A percentile compares a stretch with the other conserved stretches of the same genome.
These are phyloP conservation scores for Dipteronia dyeriana DNA, from an alignment of 345 rosid species.

Conservation along the genomic window DNA sequence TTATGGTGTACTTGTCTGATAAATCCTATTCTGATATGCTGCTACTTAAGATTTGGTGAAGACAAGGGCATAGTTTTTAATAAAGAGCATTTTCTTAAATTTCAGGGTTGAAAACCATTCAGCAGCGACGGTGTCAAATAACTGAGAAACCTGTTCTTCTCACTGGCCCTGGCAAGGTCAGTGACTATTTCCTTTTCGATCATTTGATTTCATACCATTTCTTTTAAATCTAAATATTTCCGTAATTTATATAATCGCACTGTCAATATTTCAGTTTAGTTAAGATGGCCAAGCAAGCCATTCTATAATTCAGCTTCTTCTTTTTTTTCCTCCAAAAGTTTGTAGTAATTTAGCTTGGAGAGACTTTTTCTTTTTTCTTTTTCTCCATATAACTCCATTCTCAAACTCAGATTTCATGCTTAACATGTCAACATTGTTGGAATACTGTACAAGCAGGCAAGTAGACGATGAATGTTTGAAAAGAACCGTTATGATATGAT, in stretches of 20 bases:
- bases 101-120: slow-evolving; percentile 87
- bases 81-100: neutral
- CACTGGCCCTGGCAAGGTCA: slow-evolving; percentile 93
- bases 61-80: neutral
- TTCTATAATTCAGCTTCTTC: neutral
- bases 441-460: too few relatives aligned
- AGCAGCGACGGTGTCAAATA: slow-evolving; percentile 75
- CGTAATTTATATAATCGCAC: neutral
- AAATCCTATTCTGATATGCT: neutral
- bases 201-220: neutral
- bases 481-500: neutral
- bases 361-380: neutral
- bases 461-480: neutral
- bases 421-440: neutral
- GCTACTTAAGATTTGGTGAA: slow-evolving; percentile 3
- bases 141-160: slow-evolving; percentile 81
- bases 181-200: slow-evolving; percentile 15
- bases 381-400: neutral
- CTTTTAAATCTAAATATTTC: neutral
- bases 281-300: neutral
- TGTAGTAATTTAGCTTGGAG: neutral
- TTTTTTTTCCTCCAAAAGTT: too few relatives aligned
- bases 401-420: neutral
- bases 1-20: neutral
- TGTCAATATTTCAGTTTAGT: neutral